Conservation (phyloP, 140 eudicot genomes). For the Senecio squalidus region DNA sequence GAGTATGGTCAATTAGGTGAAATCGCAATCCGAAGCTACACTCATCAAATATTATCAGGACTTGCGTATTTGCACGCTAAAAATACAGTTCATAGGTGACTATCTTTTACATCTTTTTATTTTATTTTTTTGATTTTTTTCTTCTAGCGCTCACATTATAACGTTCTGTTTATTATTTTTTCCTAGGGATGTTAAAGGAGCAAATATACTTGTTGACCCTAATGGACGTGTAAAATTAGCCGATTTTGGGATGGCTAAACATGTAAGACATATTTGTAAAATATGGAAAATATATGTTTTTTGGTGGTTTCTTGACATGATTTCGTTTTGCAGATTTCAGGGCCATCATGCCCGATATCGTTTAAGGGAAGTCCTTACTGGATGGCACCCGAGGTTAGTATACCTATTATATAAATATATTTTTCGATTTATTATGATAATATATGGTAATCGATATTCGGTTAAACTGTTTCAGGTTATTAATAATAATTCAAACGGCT, state of each 20-base stretch:
- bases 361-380: slow-evolving; percentile 87
- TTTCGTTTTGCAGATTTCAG: slow-evolving; percentile 50
- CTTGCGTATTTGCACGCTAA: slow-evolving; percentile 70
- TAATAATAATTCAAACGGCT: slow-evolving; percentile 53
- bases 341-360: slow-evolving; percentile 68
- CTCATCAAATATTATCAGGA: slow-evolving; percentile 74
- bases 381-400: slow-evolving; percentile 91
- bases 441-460: not conserved
- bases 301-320: not conserved
- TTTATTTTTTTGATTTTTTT: not conserved
- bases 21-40: slow-evolving; percentile 67
- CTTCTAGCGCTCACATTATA: not conserved
- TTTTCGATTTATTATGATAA: no score
- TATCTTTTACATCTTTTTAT: slow-evolving; percentile 4
- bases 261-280: slow-evolving; percentile 45
- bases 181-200: slow-evolving; percentile 87
- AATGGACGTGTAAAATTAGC: slow-evolving; percentile 90
- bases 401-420: no score
- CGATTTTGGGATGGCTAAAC: slow-evolving; percentile 96
- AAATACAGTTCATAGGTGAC: slow-evolving; percentile 77
- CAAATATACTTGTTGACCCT: slow-evolving; percentile 93
- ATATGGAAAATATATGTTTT: not conserved
- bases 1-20: slow-evolving; percentile 77
- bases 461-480: slow-evolving; percentile 43
- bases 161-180: not conserved